Percentiles rank a stretch among this genome's conserved stretches.
Evolutionary conservation across 73 alveolate genomes (phyloP).

Genomic region (Paramecium tetraurelia): DNA sequence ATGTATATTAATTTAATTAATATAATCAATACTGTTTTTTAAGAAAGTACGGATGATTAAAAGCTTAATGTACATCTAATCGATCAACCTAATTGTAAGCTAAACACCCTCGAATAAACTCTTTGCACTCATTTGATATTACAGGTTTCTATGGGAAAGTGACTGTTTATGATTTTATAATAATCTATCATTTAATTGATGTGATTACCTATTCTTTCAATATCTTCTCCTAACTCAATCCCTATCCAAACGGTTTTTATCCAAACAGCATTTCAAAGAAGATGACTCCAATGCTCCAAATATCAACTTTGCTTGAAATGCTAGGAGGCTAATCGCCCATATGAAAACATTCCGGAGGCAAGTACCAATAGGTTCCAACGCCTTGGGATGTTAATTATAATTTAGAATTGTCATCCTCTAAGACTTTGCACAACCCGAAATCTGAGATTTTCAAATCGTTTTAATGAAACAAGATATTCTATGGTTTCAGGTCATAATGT

Average conservation of each 20-base stretch:
- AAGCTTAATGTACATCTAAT: slow-evolving; percentile 51
- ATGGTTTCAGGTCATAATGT: slow-evolving; percentile 90
- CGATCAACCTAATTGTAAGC: slow-evolving; percentile 44
- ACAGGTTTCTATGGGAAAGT: slow-evolving; percentile 42
- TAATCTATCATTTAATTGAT: background rate
- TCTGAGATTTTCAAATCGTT: slow-evolving; percentile 85
- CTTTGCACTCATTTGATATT: slow-evolving; percentile 56
- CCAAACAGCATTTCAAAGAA: slow-evolving; percentile 68
- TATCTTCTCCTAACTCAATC: slow-evolving; percentile 43
- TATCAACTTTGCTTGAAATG: slow-evolving; percentile 66
- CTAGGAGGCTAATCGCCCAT: slow-evolving; percentile 71
- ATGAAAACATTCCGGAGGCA: slow-evolving; percentile 90
- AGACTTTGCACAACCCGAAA: slow-evolving; percentile 87
- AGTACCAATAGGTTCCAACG: slow-evolving; percentile 93
- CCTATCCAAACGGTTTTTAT: slow-evolving; percentile 67
- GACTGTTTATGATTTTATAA: slow-evolving; percentile 45
- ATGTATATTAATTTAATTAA: background rate
- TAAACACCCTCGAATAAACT: slow-evolving; percentile 50
- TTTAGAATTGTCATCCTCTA: slow-evolving; percentile 78
- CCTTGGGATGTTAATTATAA: slow-evolving; percentile 88
- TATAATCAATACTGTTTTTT: background rate
- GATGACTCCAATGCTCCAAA: slow-evolving; percentile 73
- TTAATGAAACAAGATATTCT: slow-evolving; percentile 82
- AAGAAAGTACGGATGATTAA: slow-evolving; percentile 45
- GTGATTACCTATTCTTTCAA: slow-evolving; percentile 19